Base-by-base conservation (phyloP, 2,329 filamentous ascomycete genomes). In the Colletotrichum tropicale region DNA sequence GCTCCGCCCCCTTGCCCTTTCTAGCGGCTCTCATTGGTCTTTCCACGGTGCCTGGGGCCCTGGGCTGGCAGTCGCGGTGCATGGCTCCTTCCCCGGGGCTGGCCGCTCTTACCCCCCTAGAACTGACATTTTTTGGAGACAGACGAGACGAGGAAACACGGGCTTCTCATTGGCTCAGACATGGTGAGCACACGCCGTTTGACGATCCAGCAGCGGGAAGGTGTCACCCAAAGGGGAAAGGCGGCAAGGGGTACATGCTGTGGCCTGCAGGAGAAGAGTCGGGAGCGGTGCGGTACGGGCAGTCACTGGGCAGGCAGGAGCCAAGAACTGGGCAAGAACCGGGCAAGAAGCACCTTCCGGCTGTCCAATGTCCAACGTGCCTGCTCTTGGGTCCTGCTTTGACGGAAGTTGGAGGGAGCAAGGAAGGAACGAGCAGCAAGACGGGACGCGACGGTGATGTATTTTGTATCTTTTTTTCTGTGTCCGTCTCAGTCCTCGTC, bases 21-120 rank as follows among this genome's bases (percentile, higher is more conserved):
- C 70, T 48, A 55, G 56, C 58, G 32, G 70, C 58, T 68, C 64
- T 73, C 21, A 68, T 43, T 75, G 43, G 70, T 73, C 58, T 60
- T 32, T n/a, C 38, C 15, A 34, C n/a, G n/a, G n/a, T 48, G 43
- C 43, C 43, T 48, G n/a, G 43, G 43, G n/a, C n/a, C 70, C 26
- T 68, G 56, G 56, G 61, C 28, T 67, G 24, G 48, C 28, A 28
- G 43, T 48, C n/a, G 43, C 43, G 24, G 32, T 61, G 32, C 32
- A 30, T 69, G 32, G 64, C 58, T 65, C 70, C 74, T 75, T 73
- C 70, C 73, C 74, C 70, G 70, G 70, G 43, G 69, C 73, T 72
- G 69, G 69, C 72, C 56, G 55, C 68, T 48, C 68, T 65, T 36
- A 30, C 34, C 43, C 28, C 48, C 34, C 48, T 65, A 52, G 34